Evolutionary conservation across 208 protist species (phyloP).

Genomic region (Wallacemonas sp.): DNA sequence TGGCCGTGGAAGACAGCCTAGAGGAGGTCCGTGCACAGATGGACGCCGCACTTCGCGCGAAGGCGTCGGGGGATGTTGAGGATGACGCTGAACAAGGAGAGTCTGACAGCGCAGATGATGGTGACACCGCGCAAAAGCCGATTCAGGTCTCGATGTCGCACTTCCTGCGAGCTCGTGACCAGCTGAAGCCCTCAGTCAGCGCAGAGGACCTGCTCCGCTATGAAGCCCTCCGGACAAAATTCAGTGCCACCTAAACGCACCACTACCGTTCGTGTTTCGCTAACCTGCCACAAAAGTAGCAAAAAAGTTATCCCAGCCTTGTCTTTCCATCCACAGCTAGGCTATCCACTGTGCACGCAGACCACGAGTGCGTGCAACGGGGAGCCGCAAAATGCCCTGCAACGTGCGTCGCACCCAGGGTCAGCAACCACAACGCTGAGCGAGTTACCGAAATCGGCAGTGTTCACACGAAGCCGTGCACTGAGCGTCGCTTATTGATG

Average conservation of each 20-base stretch:
- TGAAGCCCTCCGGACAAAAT: conserved; percentile 68
- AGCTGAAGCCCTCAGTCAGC: conserved; percentile 85
- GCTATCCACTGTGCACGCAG: too few species aligned
- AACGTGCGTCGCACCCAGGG: too few species aligned
- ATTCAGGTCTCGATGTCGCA: conserved; percentile 69
- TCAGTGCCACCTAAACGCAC: conserved; percentile 26
- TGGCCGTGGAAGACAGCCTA: conserved; percentile 89
- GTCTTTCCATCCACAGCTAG: too few species aligned
- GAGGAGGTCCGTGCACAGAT: conserved; percentile 24
- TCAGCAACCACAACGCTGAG: too few species aligned
- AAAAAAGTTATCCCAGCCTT: too few species aligned
- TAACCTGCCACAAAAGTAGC: background rate
- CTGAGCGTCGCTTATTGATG: too few species aligned
- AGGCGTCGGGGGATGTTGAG: background rate
- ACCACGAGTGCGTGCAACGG: too few species aligned
- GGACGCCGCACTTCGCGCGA: background rate
- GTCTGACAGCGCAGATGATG: conserved; percentile 1
- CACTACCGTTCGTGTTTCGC: too few species aligned
- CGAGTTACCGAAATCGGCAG: too few species aligned
- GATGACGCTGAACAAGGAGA: conserved; percentile 14
- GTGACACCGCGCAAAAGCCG: background rate
- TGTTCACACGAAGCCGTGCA: too few species aligned
- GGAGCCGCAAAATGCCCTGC: too few species aligned
- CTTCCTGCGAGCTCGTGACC: conserved; percentile 67
- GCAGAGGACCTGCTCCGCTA: conserved; percentile 70